A percentile compares a stretch with the other conserved stretches of the same genome.
Conservation (phyloP, 805 yeast species). For the Wickerhamomyces silvicola region DNA sequence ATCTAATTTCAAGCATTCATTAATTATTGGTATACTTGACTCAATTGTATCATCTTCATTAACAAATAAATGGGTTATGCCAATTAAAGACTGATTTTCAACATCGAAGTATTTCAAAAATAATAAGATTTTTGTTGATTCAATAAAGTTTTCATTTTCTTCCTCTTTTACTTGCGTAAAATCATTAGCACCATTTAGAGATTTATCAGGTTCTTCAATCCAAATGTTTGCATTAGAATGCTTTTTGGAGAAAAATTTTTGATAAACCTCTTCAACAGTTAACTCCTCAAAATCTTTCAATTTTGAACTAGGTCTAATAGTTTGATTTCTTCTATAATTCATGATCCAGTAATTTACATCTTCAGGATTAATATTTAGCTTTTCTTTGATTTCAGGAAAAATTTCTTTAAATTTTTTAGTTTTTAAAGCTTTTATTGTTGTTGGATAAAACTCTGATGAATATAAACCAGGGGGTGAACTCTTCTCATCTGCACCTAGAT, state of each 20-base stretch:
- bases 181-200: conserved; percentile 9
- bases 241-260: conserved; percentile 38
- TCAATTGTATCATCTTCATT: conserved; percentile 40
- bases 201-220: conserved; percentile 51
- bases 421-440: conserved; percentile 46
- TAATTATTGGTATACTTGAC: conserved; percentile 34
- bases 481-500: conserved; percentile 59
- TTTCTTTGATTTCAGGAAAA: conserved; percentile 40
- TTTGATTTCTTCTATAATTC: conserved; percentile 62
- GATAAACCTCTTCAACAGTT: conserved; percentile 47
- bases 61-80: conserved; percentile 55
- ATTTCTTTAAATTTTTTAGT: conserved; percentile 47
- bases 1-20: conserved; percentile 33
- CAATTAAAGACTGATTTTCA: conserved; percentile 45
- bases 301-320: conserved; percentile 54
- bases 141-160: conserved; percentile 17
- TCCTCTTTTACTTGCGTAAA: conserved; percentile 6
- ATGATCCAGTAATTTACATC: conserved; percentile 57
- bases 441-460: conserved; percentile 40
- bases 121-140: conserved; percentile 25
- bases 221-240: conserved; percentile 50
- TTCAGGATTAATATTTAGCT: conserved; percentile 30
- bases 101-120: conserved; percentile 68
- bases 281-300: conserved; percentile 26
- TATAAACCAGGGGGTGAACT: conserved; percentile 39